phyloP scores from a whole-genome alignment of 805 yeast species.

The Candida sithepensis region DNA sequence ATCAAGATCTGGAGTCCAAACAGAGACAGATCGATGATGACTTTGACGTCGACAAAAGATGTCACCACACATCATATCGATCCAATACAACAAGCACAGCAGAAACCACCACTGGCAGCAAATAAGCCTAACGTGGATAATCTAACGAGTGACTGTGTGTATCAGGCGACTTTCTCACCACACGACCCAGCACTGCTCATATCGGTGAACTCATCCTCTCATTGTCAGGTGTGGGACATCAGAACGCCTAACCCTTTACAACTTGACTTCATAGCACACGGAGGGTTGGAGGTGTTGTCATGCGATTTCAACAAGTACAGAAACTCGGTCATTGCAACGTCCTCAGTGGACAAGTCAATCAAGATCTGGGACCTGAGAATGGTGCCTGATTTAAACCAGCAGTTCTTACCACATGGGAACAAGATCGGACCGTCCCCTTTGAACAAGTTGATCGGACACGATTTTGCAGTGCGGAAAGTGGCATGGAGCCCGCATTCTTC shows the following conservation, averaged over 20 bases:
- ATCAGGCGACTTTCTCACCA: conserved; percentile 79
- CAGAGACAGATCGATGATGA: conserved; percentile 51
- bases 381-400: conserved; percentile 36
- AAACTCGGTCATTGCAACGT: conserved; percentile 74
- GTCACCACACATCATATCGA: conserved; percentile 15
- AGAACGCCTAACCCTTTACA: conserved; percentile 62
- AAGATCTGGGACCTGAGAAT: conserved; percentile 87
- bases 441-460: conserved; percentile 82
- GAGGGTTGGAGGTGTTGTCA: conserved; percentile 74
- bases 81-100: neutral
- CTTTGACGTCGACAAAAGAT: conserved; percentile 40
- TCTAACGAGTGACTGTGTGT: conserved; percentile 56
- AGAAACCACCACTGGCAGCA: conserved; percentile 33
- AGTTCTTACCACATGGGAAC: conserved; percentile 39
- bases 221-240: conserved; percentile 77
- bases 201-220: conserved; percentile 72
- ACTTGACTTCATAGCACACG: conserved; percentile 64
- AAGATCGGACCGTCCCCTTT: conserved; percentile 60
- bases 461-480: conserved; percentile 78
- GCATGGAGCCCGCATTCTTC: conserved; percentile 88
- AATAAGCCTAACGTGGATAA: conserved; percentile 31
- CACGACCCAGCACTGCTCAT: conserved; percentile 70
- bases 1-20: conserved; percentile 75
- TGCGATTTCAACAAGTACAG: conserved; percentile 92
- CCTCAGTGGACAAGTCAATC: conserved; percentile 85